Base-by-base conservation (phyloP, 2,329 filamentous ascomycete genomes). In the Monilinia aucupariae region DNA sequence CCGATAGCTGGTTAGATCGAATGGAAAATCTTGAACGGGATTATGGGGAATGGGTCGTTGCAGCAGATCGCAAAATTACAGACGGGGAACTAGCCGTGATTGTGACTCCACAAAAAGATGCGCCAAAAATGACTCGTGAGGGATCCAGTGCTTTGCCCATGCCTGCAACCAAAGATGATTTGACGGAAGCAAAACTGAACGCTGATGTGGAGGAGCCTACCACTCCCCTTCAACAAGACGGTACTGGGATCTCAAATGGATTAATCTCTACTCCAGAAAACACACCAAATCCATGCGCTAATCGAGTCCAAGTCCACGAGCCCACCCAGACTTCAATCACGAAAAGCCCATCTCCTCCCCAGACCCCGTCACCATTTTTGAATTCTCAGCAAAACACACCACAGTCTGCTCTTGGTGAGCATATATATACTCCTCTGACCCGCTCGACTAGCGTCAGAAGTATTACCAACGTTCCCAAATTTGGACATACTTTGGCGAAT, bases 1-100 rank as follows among this genome's bases (percentile, higher is more conserved):
- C 94, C 0, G 89, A 96, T 48, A 74, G 79, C 34, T 99, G 93
- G 94, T 85, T 97, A 62, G 91, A 96, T 70, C 83, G 87, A 5
- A 88, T 97, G 77, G 94, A 97, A 74, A 76, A 78, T 0, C 79
- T 96, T 5, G 94, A 99, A 74, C 79, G 82, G 13, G 83, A 87
- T 37, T 96, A 93, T 75, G 84, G 86, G 9, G 82, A 86, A 30
- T 99, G 94, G 94, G 85, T 87, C 50, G 86, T 88, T 54, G 82
- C 87, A 54, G 92, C 90, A 39, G 91, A 96, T 71, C 82, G 82
- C 64, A 87, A 83, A 69, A 82, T 92, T n/a, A 80, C 87, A 56
- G 85, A 90, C 68, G 82, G 85, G 27, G 85, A 92, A 68, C 82
- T 78, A 77, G 73, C 74, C 6, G 68, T 67, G 54, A 60, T 68